phyloP scores from a whole-genome alignment of 768 basidiomycete species.

The Xerocomellus chrysenteron region DNA sequence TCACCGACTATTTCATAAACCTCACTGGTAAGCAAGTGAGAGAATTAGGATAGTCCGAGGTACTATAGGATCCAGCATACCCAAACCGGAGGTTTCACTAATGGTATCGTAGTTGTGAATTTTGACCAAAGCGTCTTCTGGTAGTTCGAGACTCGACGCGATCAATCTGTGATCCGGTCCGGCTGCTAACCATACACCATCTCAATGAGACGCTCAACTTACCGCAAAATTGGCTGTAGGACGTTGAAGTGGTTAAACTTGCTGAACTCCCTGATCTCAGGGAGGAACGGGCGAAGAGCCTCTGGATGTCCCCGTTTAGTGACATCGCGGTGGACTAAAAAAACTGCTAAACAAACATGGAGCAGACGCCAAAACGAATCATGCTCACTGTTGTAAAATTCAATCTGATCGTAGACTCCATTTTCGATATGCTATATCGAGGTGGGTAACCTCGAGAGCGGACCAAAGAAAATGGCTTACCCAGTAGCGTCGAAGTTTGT shows the following conservation, averaged over 20 bases:
- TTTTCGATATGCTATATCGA: constrained; percentile 52
- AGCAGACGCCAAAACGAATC: background rate
- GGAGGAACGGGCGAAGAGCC: constrained; percentile 48
- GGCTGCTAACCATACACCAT: background rate
- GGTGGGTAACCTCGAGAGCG: background rate
- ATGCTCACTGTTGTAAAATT: constrained; percentile 58
- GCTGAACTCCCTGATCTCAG: constrained; percentile 51
- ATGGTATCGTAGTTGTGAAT: constrained; percentile 43
- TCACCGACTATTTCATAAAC: constrained; percentile 64
- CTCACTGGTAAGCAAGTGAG: constrained; percentile 39
- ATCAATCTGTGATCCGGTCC: constrained; percentile 37
- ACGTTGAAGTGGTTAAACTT: constrained; percentile 52
- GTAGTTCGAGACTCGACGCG: constrained; percentile 52
- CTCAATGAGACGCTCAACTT: background rate
- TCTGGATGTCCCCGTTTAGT: constrained; percentile 49
- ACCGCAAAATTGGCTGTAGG: constrained; percentile 49
- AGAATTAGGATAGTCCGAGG: background rate
- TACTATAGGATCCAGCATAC: constrained; percentile 24
- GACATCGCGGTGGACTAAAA: constrained; percentile 51
- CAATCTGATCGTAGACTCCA: constrained; percentile 62
- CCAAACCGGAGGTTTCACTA: constrained; percentile 45
- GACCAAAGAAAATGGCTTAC: constrained; percentile 26
- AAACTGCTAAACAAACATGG: background rate
- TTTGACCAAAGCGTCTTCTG: constrained; percentile 51
- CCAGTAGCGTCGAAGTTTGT: constrained; percentile 52